Conservation (phyloP, 306 rosid genomes). For the Quercus variabilis region DNA sequence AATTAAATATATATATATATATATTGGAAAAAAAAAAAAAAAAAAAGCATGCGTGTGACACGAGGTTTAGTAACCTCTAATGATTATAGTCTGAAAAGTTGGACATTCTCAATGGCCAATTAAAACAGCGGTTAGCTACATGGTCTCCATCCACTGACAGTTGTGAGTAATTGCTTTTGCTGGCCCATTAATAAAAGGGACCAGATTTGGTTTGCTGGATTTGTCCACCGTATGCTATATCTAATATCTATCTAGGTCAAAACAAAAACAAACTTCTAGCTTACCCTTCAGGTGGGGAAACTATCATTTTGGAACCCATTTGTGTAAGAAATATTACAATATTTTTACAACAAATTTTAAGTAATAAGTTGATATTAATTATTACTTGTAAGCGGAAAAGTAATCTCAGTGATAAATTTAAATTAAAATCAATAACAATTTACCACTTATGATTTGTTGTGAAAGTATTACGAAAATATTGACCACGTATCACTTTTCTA, state of each 20-base stretch:
- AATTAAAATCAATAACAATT: no score
- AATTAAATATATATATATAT: no score
- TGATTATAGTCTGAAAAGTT: no score
- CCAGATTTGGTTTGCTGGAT: neutral
- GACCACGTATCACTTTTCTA: accelerated
- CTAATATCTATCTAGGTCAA: neutral
- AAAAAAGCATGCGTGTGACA: no score
- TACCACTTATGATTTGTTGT: no score
- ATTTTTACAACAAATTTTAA: no score
- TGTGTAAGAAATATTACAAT: accelerated
- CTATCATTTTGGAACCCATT: neutral
- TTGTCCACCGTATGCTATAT: neutral
- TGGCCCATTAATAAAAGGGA: neutral
- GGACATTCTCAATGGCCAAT: no score
- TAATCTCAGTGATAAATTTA: no score
- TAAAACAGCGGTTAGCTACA: no score
- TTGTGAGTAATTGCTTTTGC: neutral
- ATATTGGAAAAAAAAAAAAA: no score
- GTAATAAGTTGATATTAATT: accelerated
- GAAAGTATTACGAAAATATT: no score
- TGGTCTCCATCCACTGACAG: neutral
- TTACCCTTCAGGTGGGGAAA: neutral
- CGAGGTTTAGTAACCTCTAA: no score
- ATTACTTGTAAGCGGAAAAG: accelerated
- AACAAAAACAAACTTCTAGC: neutral